phyloP scores from a whole-genome alignment of 2,329 filamentous ascomycete species.

The Torrubiella hemipterigena region DNA sequence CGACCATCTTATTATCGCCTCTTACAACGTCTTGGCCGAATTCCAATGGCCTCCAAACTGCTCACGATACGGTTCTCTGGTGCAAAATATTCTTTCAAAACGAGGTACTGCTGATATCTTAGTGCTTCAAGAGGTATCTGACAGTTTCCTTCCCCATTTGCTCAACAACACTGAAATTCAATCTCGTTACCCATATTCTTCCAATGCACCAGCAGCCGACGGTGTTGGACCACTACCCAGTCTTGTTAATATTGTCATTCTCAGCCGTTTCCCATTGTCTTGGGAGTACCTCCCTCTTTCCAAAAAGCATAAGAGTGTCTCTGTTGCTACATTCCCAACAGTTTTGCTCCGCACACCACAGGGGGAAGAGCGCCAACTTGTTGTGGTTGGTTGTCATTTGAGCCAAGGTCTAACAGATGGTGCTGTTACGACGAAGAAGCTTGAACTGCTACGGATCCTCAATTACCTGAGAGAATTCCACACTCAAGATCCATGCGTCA shows the following conservation, averaged over 20 bases:
- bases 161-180: slow-evolving; percentile 33
- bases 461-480: slow-evolving; percentile 30
- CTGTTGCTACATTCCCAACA: slow-evolving; percentile 31
- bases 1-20: slow-evolving; percentile 27
- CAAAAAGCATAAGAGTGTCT: slow-evolving; percentile 44
- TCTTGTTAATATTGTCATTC: slow-evolving; percentile 46
- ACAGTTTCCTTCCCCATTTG: slow-evolving; percentile 47
- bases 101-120: slow-evolving; percentile 33
- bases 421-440: slow-evolving; percentile 42
- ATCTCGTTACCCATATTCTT: slow-evolving; percentile 39
- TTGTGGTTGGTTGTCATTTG: slow-evolving; percentile 48
- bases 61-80: slow-evolving; percentile 27
- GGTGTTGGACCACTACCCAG: slow-evolving; percentile 44
- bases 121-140: slow-evolving; percentile 52
- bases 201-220: slow-evolving; percentile 39
- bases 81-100: slow-evolving; percentile 29
- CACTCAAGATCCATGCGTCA: slow-evolving; percentile 33
- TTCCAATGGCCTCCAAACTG: slow-evolving; percentile 32
- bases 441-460: slow-evolving; percentile 40
- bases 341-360: too few species aligned
- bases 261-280: slow-evolving; percentile 42
- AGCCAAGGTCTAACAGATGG: slow-evolving; percentile 48
- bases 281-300: slow-evolving; percentile 44
- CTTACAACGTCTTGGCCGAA: slow-evolving; percentile 42
- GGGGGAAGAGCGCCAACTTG: slow-evolving; percentile 17